phyloP scores from a whole-genome alignment of 2,329 filamentous ascomycete species.

The Fusarium sublunatum region DNA sequence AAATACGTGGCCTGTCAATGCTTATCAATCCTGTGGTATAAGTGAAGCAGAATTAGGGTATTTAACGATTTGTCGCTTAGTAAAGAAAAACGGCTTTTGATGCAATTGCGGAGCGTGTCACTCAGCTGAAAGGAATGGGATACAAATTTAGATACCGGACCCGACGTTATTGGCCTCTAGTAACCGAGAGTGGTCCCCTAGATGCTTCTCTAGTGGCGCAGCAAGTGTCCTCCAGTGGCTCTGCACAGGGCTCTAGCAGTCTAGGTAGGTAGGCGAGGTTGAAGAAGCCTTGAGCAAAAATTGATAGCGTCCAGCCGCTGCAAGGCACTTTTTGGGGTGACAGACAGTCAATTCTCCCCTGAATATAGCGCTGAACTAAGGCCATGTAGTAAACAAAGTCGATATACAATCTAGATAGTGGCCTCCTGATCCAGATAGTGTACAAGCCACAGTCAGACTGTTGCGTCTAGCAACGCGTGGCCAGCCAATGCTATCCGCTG shows the following conservation, averaged over 20 bases:
- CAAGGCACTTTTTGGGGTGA: background rate
- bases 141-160: slow-evolving; percentile 15
- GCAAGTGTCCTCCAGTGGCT: slow-evolving; percentile 14
- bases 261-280: too few species aligned
- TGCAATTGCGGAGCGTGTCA: slow-evolving; percentile 11
- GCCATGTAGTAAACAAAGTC: background rate
- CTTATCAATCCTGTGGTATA: background rate
- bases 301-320: background rate
- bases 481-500: slow-evolving; percentile 13
- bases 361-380: slow-evolving; percentile 1
- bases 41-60: too few species aligned
- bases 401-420: background rate
- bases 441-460: slow-evolving; percentile 30
- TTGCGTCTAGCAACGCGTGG: slow-evolving; percentile 41
- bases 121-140: slow-evolving; percentile 20
- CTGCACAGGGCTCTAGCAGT: slow-evolving; percentile 6
- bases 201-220: slow-evolving; percentile 33
- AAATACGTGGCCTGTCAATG: background rate
- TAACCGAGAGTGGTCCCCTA: slow-evolving; percentile 14
- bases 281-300: background rate
- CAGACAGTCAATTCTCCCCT: slow-evolving; percentile 10
- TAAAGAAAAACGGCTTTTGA: background rate
- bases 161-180: slow-evolving; percentile 23
- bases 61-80: too few species aligned
- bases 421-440: background rate